Conservation (phyloP, 2,329 filamentous ascomycete species). For the Penicillium olsonii region DNA sequence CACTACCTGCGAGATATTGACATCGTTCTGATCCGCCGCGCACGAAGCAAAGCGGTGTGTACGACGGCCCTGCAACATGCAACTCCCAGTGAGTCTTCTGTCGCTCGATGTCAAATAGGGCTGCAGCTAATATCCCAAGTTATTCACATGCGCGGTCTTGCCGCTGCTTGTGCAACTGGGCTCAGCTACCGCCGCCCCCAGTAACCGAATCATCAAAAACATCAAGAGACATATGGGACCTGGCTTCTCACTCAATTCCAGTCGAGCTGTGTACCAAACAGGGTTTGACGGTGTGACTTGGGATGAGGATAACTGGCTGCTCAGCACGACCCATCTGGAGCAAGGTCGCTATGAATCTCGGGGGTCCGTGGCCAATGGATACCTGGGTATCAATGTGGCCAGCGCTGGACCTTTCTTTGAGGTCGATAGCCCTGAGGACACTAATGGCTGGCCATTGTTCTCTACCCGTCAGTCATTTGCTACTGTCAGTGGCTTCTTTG, state of each 20-base stretch:
- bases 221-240: slow-evolving; percentile 22
- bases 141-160: slow-evolving; percentile 13
- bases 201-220: slow-evolving; percentile 21
- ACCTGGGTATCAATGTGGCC: slow-evolving; percentile 64
- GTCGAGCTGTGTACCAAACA: slow-evolving; percentile 46
- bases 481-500: slow-evolving; percentile 68
- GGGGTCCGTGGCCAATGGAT: slow-evolving; percentile 63
- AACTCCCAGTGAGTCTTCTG: slow-evolving; percentile 17
- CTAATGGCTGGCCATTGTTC: slow-evolving; percentile 69
- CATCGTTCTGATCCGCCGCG: background rate
- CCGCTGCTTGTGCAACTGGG: slow-evolving; percentile 17
- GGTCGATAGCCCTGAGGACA: slow-evolving; percentile 56
- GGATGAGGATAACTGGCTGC: slow-evolving; percentile 60
- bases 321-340: slow-evolving; percentile 56
- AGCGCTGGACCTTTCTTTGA: slow-evolving; percentile 67
- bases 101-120: background rate
- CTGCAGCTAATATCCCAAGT: slow-evolving; percentile 8
- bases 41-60: slow-evolving; percentile 1
- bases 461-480: slow-evolving; percentile 65
- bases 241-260: slow-evolving; percentile 10
- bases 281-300: slow-evolving; percentile 57
- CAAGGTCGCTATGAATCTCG: slow-evolving; percentile 63
- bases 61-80: slow-evolving; percentile 17
- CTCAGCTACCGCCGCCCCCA: slow-evolving; percentile 8
- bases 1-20: background rate